Base-by-base conservation (phyloP, 2,329 filamentous ascomycete species). In the Cordyceps cicadae region DNA sequence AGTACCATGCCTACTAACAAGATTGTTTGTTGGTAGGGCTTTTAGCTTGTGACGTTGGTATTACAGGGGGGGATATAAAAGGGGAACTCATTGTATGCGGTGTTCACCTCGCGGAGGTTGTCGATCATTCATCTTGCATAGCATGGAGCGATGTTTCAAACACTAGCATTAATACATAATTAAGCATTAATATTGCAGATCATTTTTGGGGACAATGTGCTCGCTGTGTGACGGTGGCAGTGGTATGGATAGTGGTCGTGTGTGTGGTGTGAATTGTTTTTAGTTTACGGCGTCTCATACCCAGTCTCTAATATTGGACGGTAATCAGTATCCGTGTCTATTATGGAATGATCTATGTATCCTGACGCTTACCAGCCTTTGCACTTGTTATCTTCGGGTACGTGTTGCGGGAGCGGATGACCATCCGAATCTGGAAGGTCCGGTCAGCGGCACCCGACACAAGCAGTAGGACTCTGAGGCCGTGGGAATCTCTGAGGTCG, bases 1-100 rank as follows among this genome's bases (percentile, higher is more conserved):
- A 59, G 49, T 59, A 59, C 26, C 49, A 52, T 39, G 37, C 48
- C 9, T 52, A 21, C 37, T 59, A 59, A n/a, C n/a, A n/a, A 59
- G 17, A 5, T 29, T 29, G 29, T 8, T 29, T 26, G 1, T 12
- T 6, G 48, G 48, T 17, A 24, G 41, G 41, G 17, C 15, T 43
- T 26, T 5, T 21, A 29, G 26, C 11, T 29, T 29, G 29, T 29
- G 29, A 29, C 7, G 29, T 8, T 29, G 1, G 11, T 17, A 43
- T 43, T n/a, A n/a, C 41, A 15, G 14, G 48, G 24, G 19, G 37
- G 50, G 14, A 37, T 37, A 52, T 14, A 32, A 6, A 11, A n/a
- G 19, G n/a, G 50, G 2, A n/a, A 19, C 12, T 37, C 17, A n/a
- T 19, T 52, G 43, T 48, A 48, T 56, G 54, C 43, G 26, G 26